A percentile compares a stretch with the other conserved stretches of the same genome.
Conservation (phyloP, 225 moss, liverwort and hornwort species). For the Takakia lepidozioides region DNA sequence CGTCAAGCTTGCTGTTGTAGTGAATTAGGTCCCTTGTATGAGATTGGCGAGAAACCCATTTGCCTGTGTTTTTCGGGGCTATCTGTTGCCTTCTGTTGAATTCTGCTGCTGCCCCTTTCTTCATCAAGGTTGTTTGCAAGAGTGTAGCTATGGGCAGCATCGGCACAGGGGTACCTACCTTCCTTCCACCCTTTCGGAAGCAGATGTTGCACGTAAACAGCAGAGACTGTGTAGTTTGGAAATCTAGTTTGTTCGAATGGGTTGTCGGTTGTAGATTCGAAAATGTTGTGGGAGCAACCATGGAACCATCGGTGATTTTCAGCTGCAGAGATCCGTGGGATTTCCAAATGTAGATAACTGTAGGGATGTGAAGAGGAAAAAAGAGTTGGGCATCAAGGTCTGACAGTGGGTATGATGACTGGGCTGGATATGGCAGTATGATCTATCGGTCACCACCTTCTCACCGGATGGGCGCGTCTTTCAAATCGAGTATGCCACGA, state of each 20-base stretch:
- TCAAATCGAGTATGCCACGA: slow-evolving; percentile 92
- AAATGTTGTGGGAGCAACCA: not conserved
- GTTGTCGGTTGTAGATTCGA: not conserved
- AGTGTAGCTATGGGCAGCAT: slow-evolving; percentile 49
- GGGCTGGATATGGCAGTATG: slow-evolving; percentile 43
- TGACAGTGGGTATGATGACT: not conserved
- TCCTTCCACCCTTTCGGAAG: not conserved
- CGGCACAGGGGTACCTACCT: slow-evolving; percentile 45
- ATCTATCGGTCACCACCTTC: slow-evolving; percentile 94
- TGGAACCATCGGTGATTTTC: not conserved
- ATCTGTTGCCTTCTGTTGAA: too few species aligned
- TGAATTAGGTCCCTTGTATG: too few species aligned
- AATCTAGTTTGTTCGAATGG: not conserved
- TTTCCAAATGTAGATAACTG: too few species aligned
- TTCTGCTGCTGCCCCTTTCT: too few species aligned
- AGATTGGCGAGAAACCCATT: too few species aligned
- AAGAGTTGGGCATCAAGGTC: not conserved
- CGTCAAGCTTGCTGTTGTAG: too few species aligned
- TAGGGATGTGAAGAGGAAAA: not conserved
- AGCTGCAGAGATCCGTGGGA: too few species aligned
- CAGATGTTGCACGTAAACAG: not conserved
- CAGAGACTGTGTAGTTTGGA: not conserved
- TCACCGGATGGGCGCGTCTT: slow-evolving; percentile 95
- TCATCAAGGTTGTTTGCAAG: too few species aligned
- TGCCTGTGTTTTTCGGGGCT: too few species aligned